Evolutionary conservation across 441 rosid genomes (phyloP).

Genomic region (Erodium trifolium): DNA sequence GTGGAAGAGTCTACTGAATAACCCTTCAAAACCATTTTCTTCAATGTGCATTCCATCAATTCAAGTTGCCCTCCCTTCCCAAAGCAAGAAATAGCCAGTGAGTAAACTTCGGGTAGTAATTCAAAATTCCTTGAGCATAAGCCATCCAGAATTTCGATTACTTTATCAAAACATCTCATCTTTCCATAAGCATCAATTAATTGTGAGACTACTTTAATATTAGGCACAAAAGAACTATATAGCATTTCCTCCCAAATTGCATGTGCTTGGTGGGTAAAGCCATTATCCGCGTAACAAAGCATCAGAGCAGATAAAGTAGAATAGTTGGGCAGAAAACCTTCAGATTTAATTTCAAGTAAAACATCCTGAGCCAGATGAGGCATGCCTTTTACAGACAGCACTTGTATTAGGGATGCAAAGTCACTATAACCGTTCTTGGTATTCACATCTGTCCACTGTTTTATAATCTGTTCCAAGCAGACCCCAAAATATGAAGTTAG

Average conservation of each 20-base stretch:
- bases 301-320: conserved; percentile 40
- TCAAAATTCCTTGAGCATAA: conserved; percentile 29
- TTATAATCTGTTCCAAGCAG: conserved; percentile 26
- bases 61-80: conserved; percentile 56
- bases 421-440: conserved; percentile 25
- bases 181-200: conserved; percentile 44
- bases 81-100: conserved; percentile 52
- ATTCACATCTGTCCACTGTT: conserved; percentile 21
- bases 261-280: conserved; percentile 40
- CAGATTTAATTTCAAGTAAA: conserved; percentile 39
- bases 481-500: not conserved
- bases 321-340: conserved; percentile 31
- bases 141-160: conserved; percentile 34
- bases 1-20: conserved; percentile 39
- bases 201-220: conserved; percentile 30
- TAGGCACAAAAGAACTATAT: conserved; percentile 38
- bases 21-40: conserved; percentile 37
- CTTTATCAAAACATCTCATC: conserved; percentile 35
- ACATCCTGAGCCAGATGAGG: conserved; percentile 41
- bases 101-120: conserved; percentile 31
- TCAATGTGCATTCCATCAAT: conserved; percentile 50
- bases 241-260: conserved; percentile 49
- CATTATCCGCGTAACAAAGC: conserved; percentile 49
- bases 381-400: conserved; percentile 25
- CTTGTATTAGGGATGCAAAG: conserved; percentile 33